Conservation (phyloP, 2,329 filamentous ascomycete genomes). For the Shiraia sp. region DNA sequence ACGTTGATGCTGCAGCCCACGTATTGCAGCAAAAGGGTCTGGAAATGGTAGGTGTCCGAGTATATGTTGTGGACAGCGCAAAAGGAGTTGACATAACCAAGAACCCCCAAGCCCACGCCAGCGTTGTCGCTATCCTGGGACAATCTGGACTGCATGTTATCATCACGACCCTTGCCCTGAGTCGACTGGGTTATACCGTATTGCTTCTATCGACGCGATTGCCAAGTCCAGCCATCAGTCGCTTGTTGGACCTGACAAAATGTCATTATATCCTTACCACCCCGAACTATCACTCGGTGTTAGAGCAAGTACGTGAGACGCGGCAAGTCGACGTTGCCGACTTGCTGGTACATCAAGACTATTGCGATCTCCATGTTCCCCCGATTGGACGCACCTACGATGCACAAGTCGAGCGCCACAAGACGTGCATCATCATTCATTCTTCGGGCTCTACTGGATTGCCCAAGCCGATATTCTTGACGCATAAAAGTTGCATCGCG, state of each 20-base stretch:
- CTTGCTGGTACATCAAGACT: conserved; percentile 29
- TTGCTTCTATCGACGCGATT: conserved; percentile 60
- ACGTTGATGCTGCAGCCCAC: conserved; percentile 28
- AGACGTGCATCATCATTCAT: conserved; percentile 49
- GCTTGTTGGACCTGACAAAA: conserved; percentile 39
- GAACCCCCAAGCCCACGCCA: conserved; percentile 23
- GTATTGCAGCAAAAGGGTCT: conserved; percentile 23
- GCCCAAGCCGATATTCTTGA: conserved; percentile 66
- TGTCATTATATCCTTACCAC: conserved; percentile 29
- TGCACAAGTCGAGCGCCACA: conserved; percentile 32
- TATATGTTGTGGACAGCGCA: background rate
- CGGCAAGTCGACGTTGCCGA: conserved; percentile 23
- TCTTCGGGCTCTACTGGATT: conserved; percentile 63
- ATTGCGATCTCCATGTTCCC: conserved; percentile 20
- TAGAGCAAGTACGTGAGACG: conserved; percentile 35
- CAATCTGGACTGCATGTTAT: conserved; percentile 60
- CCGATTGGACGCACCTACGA: conserved; percentile 24
- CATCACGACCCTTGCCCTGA: conserved; percentile 58
- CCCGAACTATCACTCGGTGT: conserved; percentile 16
- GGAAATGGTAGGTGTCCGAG: conserved; percentile 16
- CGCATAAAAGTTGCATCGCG: conserved; percentile 48
- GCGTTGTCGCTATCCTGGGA: conserved; percentile 54
- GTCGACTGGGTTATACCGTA: conserved; percentile 59
- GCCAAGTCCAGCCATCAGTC: conserved; percentile 55
- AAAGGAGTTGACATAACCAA: background rate